A percentile compares a stretch with the other conserved stretches of the same genome.
These are phyloP conservation scores for Chiua virens DNA, from an alignment of 768 basidiomycete species.

Conservation along the genomic window DNA sequence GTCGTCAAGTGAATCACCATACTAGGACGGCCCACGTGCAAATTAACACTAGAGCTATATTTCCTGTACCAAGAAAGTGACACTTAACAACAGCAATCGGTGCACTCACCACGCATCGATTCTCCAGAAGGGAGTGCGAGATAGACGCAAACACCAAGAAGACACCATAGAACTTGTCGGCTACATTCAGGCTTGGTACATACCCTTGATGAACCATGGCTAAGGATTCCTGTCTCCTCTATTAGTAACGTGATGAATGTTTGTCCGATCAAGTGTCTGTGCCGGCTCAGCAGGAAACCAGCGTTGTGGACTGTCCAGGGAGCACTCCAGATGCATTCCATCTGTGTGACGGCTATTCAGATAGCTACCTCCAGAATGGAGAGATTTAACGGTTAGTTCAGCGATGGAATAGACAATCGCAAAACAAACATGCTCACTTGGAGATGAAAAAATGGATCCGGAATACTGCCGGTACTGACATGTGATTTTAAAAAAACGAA, in stretches of 20 bases:
- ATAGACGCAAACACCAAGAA: background rate
- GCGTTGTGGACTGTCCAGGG: slow-evolving; percentile 9
- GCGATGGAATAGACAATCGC: background rate
- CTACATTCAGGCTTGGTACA: too few relatives aligned
- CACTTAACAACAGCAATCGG: background rate
- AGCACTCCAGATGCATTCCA: slow-evolving; percentile 12
- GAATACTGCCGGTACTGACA: background rate
- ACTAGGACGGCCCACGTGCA: slow-evolving; percentile 1
- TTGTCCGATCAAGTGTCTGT: slow-evolving; percentile 18
- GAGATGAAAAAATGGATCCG: background rate
- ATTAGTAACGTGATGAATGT: slow-evolving; percentile 17
- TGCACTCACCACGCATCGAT: background rate
- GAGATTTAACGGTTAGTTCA: too few relatives aligned
- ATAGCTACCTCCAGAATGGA: background rate
- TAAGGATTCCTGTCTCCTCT: slow-evolving; percentile 21
- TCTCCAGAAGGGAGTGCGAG: background rate
- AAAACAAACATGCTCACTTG: background rate
- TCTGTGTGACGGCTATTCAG: slow-evolving; percentile 3
- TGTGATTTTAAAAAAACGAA: background rate
- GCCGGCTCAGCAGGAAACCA: slow-evolving; percentile 11
- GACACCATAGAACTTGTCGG: background rate
- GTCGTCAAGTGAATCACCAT: background rate
- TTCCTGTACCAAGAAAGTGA: too few relatives aligned
- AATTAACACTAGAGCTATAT: background rate
- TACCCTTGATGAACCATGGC: background rate